Base-by-base conservation (phyloP, 2,329 filamentous ascomycete species). In the Penicillium corylophilum region DNA sequence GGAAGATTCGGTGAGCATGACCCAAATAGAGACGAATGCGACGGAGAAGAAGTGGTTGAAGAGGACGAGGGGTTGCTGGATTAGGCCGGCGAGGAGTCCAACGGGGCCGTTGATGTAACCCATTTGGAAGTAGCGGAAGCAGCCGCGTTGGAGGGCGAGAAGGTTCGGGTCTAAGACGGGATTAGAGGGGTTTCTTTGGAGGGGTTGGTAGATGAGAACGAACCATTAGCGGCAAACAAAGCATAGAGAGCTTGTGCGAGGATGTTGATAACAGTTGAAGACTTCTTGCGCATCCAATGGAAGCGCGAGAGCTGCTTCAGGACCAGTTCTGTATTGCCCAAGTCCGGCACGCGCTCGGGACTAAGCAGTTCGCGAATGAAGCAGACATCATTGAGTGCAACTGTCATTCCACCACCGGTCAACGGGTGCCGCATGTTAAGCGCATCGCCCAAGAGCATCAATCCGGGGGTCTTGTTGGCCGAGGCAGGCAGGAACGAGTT, bases 391-490 rank as follows among this genome's bases (percentile, higher is more conserved):
- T 93, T 95, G 72, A 99, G 88, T 1, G 90, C 94, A 1, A 97
- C 94, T 0, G 93, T 97, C 94, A 99, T 99, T 63, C 94, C 94
- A 60, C 94, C 94, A 47, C 94, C 94, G 0, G 94, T 99, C 12
- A 99, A 81, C 1, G 94, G 94, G 74, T 99, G 94, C n/a, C 94
- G 89, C 94, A 99, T 99, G 77, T 99, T 99, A 81, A 95, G 87
- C 13, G 94, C 93, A 70, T 99, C 94, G 53, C 94, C 94, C 8
- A 97, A 81, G 31, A 99, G 78, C 44, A 96, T 80, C 54, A 96
- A 75, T 4, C 90, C 90, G 1, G 85, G 82, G 10, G 82, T 81
- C 40, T 79, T 82, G 67, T 89, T 88, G 54, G 88, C 88, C 0
- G 84, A 82, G 0, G 94, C 84, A 5, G 94, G 92, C 2, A 99